Evolutionary conservation across 352 stramenopile genomes (phyloP).

Genomic region (Hyaloperonospora brassicae): DNA sequence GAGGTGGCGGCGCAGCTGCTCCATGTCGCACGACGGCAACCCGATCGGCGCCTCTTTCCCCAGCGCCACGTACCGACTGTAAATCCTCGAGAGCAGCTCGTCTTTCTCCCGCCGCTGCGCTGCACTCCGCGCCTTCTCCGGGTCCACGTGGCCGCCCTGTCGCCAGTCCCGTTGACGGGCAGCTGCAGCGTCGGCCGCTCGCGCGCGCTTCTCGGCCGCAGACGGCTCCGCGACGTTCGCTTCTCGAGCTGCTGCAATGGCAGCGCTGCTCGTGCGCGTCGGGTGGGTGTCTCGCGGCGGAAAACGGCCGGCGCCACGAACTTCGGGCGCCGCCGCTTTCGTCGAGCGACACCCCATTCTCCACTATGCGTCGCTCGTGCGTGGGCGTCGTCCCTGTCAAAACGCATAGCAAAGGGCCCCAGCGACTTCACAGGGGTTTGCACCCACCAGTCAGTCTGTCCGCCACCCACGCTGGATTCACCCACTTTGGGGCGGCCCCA

Average conservation of each 20-base stretch:
- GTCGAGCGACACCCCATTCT: constrained; percentile 69
- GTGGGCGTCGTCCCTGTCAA: too few relatives aligned
- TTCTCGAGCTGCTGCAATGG: constrained; percentile 7
- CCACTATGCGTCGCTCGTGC: too few relatives aligned
- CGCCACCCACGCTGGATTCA: too few relatives aligned
- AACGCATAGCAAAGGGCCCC: too few relatives aligned
- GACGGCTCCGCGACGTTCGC: constrained; percentile 31
- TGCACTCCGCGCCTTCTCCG: constrained; percentile 57
- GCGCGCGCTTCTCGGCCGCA: constrained; percentile 54
- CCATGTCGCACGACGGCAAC: constrained; percentile 63
- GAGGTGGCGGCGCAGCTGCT: constrained; percentile 72
- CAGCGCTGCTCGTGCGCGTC: constrained; percentile 1
- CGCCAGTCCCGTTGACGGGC: constrained; percentile 60
- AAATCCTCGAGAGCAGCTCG: constrained; percentile 74
- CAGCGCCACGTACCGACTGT: constrained; percentile 67
- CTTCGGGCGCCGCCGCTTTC: constrained; percentile 38
- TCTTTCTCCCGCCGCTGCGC: constrained; percentile 72
- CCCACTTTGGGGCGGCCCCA: too few relatives aligned
- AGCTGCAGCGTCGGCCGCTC: constrained; percentile 60
- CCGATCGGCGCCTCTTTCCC: constrained; percentile 76
- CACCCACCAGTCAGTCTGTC: too few relatives aligned
- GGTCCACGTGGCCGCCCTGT: constrained; percentile 56
- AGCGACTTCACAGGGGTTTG: too few relatives aligned
- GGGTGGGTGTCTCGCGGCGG: neutral
- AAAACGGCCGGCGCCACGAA: constrained; percentile 12